Conservation (phyloP, 2,329 filamentous ascomycete species). For the Paraphoma sp. region DNA sequence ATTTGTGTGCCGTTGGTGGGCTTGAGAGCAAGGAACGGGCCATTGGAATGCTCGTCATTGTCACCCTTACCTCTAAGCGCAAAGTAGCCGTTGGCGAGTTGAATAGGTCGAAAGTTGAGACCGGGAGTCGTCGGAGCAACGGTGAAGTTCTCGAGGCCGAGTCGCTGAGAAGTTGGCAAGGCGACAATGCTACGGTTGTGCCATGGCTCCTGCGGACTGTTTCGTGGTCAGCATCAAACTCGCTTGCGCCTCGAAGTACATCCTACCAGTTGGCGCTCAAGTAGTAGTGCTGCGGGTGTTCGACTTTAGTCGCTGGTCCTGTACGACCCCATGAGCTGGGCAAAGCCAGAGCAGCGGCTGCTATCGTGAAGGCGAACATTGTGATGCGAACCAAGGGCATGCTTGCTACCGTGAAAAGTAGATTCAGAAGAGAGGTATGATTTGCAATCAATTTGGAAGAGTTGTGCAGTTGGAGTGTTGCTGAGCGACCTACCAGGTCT, state of each 20-base stretch:
- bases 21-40: constrained; percentile 21
- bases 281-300: background rate
- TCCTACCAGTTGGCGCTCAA: constrained; percentile 14
- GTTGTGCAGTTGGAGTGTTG: too few species aligned
- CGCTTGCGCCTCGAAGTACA: background rate
- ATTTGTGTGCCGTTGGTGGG: constrained; percentile 13
- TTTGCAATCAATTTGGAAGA: too few species aligned
- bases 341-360: background rate
- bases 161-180: constrained; percentile 15
- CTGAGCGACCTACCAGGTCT: too few species aligned
- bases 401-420: too few species aligned
- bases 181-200: constrained; percentile 18
- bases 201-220: constrained; percentile 24
- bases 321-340: background rate
- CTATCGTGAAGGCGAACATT: background rate
- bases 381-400: background rate
- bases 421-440: too few species aligned
- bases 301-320: too few species aligned
- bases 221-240: background rate
- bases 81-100: constrained; percentile 12
- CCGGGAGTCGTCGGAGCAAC: constrained; percentile 22
- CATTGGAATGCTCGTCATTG: constrained; percentile 13
- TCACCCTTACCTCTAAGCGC: constrained; percentile 17
- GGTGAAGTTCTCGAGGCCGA: constrained; percentile 37
- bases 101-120: constrained; percentile 18